Conservation (phyloP, 805 yeast genomes). For the Teunomyces tritomae region DNA sequence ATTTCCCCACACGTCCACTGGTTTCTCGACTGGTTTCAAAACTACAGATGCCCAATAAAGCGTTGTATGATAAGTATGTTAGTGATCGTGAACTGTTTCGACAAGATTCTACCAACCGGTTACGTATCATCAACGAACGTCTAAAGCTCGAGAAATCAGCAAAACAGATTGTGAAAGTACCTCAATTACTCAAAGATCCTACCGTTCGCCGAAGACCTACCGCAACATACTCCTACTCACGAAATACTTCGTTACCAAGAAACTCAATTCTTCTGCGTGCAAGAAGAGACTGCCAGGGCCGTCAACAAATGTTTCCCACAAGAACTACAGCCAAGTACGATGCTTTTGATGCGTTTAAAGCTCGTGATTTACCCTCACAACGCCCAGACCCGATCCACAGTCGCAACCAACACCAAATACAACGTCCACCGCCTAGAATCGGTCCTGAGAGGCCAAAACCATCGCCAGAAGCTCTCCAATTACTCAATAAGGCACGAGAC, state of each 20-base stretch:
- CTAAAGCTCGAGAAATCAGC: conserved; percentile 39
- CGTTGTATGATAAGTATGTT: conserved; percentile 37
- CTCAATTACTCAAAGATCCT: conserved; percentile 27
- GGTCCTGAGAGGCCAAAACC: background rate
- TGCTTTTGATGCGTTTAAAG: conserved; percentile 23
- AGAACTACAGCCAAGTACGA: conserved; percentile 14
- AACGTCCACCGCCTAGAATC: background rate
- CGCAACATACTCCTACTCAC: background rate
- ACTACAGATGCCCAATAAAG: conserved; percentile 30
- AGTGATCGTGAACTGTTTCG: conserved; percentile 43
- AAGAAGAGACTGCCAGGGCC: conserved; percentile 30
- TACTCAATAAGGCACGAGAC: background rate
- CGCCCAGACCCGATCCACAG: background rate
- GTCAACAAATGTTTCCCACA: conserved; percentile 31
- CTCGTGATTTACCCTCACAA: background rate
- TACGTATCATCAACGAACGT: conserved; percentile 40
- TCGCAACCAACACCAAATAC: background rate
- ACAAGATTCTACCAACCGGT: conserved; percentile 42
- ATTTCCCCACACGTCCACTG: conserved; percentile 46
- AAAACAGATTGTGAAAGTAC: conserved; percentile 26
- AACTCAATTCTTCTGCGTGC: conserved; percentile 36
- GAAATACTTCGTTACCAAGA: conserved; percentile 10
- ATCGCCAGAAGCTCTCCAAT: background rate
- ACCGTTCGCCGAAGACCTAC: conserved; percentile 17
- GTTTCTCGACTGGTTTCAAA: background rate